phyloP scores from a whole-genome alignment of 2,329 filamentous ascomycete species.

The Amylocarpus encephaloides region DNA sequence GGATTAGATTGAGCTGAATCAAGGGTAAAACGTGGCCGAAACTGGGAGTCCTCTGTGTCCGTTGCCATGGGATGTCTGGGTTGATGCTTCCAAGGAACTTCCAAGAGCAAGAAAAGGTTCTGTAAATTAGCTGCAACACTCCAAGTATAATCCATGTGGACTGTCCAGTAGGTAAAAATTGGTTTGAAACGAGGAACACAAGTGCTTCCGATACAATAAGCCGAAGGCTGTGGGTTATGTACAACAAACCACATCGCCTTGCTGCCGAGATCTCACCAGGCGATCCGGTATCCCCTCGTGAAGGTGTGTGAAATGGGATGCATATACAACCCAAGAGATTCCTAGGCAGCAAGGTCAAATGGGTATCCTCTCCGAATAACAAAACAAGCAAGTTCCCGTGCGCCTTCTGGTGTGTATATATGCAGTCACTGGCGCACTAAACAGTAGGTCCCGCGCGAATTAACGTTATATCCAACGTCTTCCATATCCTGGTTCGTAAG shows the following conservation, averaged over 20 bases:
- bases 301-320: slow-evolving; percentile 9
- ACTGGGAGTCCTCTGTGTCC: too few relatives aligned
- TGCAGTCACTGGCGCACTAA: slow-evolving; percentile 31
- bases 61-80: too few relatives aligned
- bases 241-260: slow-evolving; percentile 1
- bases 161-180: background rate
- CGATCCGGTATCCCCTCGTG: slow-evolving; percentile 22
- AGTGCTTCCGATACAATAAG: background rate
- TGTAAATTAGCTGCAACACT: too few relatives aligned
- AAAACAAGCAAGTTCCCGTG: slow-evolving; percentile 20
- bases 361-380: slow-evolving; percentile 22
- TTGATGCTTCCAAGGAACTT: too few relatives aligned
- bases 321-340: slow-evolving; percentile 16
- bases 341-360: slow-evolving; percentile 30
- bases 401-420: slow-evolving; percentile 28
- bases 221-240: background rate
- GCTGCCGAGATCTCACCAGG: slow-evolving; percentile 2
- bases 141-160: background rate
- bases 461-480: slow-evolving; percentile 19
- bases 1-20: too few relatives aligned
- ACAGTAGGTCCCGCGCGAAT: slow-evolving; percentile 21
- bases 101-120: too few relatives aligned
- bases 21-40: too few relatives aligned
- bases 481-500: slow-evolving; percentile 23
- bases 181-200: background rate